These are phyloP conservation scores for Aspergillus uvarum DNA, from an alignment of 2,329 filamentous ascomycete species.

Conservation along the genomic window DNA sequence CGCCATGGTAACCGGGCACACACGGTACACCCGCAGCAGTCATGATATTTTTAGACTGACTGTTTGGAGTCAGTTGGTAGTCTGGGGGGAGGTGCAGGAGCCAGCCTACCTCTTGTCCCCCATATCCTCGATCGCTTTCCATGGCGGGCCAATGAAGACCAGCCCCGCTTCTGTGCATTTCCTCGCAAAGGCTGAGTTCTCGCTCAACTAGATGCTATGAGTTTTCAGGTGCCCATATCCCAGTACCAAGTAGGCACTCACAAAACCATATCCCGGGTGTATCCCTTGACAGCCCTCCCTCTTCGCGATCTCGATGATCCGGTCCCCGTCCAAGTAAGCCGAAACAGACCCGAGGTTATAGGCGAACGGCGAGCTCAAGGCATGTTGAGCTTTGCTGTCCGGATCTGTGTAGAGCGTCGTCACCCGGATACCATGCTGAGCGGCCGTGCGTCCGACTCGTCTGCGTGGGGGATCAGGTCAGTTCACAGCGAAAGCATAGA, in stretches of 20 bases:
- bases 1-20: conserved; percentile 91
- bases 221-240: not conserved
- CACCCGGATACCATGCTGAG: conserved; percentile 83
- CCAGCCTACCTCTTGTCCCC: conserved; percentile 76
- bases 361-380: conserved; percentile 76
- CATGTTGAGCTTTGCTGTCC: conserved; percentile 84
- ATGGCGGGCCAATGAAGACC: conserved; percentile 89
- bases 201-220: conserved; percentile 60
- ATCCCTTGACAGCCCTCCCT: conserved; percentile 83
- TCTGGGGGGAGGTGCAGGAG: not conserved
- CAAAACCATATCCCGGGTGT: conserved; percentile 92
- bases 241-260: conserved; percentile 33
- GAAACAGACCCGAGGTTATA: conserved; percentile 79
- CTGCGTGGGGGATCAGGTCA: conserved; percentile 31
- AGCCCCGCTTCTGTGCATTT: conserved; percentile 87
- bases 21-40: conserved; percentile 90
- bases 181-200: conserved; percentile 87
- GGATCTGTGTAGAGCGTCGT: conserved; percentile 95
- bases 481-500: conserved; percentile 4
- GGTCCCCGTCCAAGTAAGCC: conserved; percentile 89
- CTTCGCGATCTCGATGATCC: conserved; percentile 86
- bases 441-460: conserved; percentile 84
- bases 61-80: conserved; percentile 21
- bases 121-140: conserved; percentile 75
- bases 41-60: conserved; percentile 94